A percentile compares a stretch with the other conserved stretches of the same genome.
Conservation (phyloP, 2,329 filamentous ascomycete genomes). For the Botrytis deweyae region DNA sequence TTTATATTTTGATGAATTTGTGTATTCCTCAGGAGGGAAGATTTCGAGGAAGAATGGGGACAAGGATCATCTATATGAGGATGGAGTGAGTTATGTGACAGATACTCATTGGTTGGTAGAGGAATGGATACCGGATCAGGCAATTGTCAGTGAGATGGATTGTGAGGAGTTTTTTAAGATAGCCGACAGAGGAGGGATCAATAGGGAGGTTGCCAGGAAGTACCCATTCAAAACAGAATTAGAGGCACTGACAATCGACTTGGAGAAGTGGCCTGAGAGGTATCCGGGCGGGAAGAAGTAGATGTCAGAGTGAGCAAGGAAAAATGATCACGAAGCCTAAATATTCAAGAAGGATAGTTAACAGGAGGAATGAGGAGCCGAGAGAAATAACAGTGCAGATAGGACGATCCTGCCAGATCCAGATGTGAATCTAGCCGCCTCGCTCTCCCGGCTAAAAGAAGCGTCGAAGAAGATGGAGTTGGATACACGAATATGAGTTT, state of each 20-base stretch:
- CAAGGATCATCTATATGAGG: neutral
- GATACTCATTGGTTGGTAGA: conserved; percentile 7
- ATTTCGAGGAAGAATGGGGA: neutral
- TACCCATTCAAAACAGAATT: neutral
- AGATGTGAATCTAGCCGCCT: neutral
- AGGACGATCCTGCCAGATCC: neutral
- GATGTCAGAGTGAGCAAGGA: neutral
- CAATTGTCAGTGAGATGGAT: neutral
- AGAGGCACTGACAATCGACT: neutral
- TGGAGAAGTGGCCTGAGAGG: neutral
- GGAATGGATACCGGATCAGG: neutral
- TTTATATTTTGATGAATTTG: neutral
- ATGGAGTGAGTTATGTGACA: neutral
- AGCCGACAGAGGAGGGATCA: neutral
- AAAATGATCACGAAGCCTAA: neutral
- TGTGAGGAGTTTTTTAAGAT: neutral
- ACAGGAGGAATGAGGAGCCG: neutral
- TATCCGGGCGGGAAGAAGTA: neutral
- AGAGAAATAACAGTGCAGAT: neutral
- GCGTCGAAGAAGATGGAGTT: neutral
- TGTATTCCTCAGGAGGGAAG: neutral
- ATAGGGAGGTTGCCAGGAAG: too few species aligned
- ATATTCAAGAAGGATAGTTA: neutral
- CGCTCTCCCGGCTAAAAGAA: neutral
- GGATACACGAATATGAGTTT: neutral